Evolutionary conservation across 805 yeast species (phyloP), one percentile per base, ranked within the genome.

Genomic region (Jamesozyma rosinii): DNA sequence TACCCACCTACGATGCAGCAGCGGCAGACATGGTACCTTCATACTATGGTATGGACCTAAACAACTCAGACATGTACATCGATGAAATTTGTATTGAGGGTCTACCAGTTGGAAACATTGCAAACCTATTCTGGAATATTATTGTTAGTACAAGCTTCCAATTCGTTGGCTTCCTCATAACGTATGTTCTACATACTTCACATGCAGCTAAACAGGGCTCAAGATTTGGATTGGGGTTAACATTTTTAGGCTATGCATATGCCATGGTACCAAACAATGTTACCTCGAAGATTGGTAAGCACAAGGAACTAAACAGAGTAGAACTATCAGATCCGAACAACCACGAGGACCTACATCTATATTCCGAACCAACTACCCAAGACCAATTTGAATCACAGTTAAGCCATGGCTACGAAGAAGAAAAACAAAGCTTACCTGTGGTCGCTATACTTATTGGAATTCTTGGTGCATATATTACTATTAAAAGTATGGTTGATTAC

Each of bases 191-290:
- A 43, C 97, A 92, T 64, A 90, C 97, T 0, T 85, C 97, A 2
- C 98, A 92, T 60, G 97, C 97, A 4, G 95, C 97, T 3, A 87
- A 86, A 59, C 89, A 89, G 56, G 98, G 98, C 2, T 82, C 97
- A 1, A 71, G 95, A 48, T 83, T 90, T 17, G 98, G 98, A 0
- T 66, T 92, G 44, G 97, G 97, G 2, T 58, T 84, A 47, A 87
- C 95, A 0, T 74, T 92, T 49, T 69, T 90, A 41, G 76, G 81
- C 43, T 78, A 80, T 50, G 95, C 84, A 2, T 74, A 72, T 49
- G 66, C 71, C 27, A 69, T 77, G 66, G 64, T 75, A 31, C 81
- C 83, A 2, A 64, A 65, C 44, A 61, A 63, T 49, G 62, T 64
- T 3, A 54, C 48, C 11, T 50, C 60, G 17, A 58, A 59, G 45